phyloP scores from a whole-genome alignment of 139 green algal genomes.

The Ostreobium quekettii region DNA sequence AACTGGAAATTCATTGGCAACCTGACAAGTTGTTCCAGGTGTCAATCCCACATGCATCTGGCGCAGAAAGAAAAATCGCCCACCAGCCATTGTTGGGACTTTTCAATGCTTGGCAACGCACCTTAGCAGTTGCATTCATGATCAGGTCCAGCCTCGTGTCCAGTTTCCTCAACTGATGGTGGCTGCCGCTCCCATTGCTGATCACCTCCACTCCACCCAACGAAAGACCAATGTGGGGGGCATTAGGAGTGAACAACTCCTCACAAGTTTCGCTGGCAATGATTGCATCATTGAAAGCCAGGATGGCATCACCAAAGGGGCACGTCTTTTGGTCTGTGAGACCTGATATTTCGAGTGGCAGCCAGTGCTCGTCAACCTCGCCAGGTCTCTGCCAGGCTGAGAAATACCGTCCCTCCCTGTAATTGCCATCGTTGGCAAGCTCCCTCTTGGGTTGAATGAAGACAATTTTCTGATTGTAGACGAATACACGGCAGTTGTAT shows the following conservation, averaged over 20 bases:
- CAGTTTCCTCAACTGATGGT: conserved; percentile 90
- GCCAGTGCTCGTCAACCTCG: conserved; percentile 50
- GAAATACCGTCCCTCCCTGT: conserved; percentile 85
- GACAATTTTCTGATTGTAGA: conserved; percentile 71
- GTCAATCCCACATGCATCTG: no score
- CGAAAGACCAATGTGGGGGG: conserved; percentile 66
- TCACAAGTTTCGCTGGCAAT: conserved; percentile 86
- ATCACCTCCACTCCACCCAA: conserved; percentile 89
- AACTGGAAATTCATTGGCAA: no score
- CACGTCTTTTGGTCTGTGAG: conserved; percentile 55
- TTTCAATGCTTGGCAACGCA: no score
- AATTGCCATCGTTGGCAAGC: conserved; percentile 96
- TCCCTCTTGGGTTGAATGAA: conserved; percentile 89
- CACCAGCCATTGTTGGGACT: no score
- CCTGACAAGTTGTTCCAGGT: no score
- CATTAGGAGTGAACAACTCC: conserved; percentile 90
- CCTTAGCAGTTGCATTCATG: conserved; percentile 67
- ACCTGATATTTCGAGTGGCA: conserved; percentile 49
- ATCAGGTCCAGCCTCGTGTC: conserved; percentile 83
- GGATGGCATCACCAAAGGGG: conserved; percentile 74
- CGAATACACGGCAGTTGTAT: conserved; percentile 89
- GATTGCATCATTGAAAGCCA: conserved; percentile 53
- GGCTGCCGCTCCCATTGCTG: conserved; percentile 82
- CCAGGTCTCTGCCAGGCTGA: conserved; percentile 69
- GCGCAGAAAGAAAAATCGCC: no score